Conservation (phyloP, 2,329 filamentous ascomycete genomes). For the Pezicula rhizophila region DNA sequence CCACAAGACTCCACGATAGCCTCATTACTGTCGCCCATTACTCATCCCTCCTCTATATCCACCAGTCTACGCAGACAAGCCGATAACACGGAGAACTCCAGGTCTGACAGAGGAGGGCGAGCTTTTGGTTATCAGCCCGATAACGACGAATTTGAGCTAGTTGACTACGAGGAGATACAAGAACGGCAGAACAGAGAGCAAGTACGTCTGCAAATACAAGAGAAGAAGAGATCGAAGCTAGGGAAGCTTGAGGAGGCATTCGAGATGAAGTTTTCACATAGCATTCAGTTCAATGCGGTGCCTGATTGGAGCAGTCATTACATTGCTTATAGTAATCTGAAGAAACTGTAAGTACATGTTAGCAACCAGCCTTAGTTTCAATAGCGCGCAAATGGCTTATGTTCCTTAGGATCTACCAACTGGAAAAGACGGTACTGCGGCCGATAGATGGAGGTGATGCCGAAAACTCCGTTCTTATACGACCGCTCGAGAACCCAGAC, state of each 20-base stretch:
- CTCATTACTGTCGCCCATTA: background rate
- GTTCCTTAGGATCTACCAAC: slow-evolving; percentile 72
- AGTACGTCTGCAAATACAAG: slow-evolving; percentile 9
- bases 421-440: slow-evolving; percentile 79
- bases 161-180: slow-evolving; percentile 19
- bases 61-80: background rate
- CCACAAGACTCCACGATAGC: slow-evolving; percentile 1
- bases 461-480: slow-evolving; percentile 80
- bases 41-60: slow-evolving; percentile 3
- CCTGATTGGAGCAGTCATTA: slow-evolving; percentile 99
- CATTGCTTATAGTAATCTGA: slow-evolving; percentile 96
- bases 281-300: slow-evolving; percentile 98
- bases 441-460: slow-evolving; percentile 55
- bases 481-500: slow-evolving; percentile 64
- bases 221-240: slow-evolving; percentile 57
- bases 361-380: background rate
- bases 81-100: slow-evolving; percentile 9
- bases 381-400: slow-evolving; percentile 3
- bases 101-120: slow-evolving; percentile 19
- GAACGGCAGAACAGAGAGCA: slow-evolving; percentile 4
- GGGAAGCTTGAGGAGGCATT: slow-evolving; percentile 64
- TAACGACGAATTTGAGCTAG: slow-evolving; percentile 25
- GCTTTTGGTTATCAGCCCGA: slow-evolving; percentile 5
- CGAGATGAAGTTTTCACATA: slow-evolving; percentile 99
- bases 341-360: slow-evolving; percentile 72